Percentiles rank a stretch among this genome's conserved stretches.
Conservation (phyloP, 768 basidiomycete species). For the Boletus reticulatus region DNA sequence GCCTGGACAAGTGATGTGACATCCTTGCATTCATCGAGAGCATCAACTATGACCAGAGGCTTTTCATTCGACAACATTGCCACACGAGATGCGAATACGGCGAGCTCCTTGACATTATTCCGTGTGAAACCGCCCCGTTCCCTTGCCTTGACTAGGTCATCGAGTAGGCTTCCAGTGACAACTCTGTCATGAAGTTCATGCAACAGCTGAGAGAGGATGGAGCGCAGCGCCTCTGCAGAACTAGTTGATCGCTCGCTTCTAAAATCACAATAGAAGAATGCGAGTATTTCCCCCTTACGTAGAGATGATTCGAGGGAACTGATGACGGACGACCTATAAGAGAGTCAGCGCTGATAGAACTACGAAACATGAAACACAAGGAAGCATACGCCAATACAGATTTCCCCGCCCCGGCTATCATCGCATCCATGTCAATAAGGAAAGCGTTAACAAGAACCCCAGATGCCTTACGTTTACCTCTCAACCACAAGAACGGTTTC, state of each 20-base stretch:
- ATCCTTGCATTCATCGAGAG: constrained; percentile 1
- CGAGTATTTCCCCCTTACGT: background rate
- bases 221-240: background rate
- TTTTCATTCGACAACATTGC: background rate
- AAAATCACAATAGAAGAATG: background rate
- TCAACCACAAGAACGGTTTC: background rate
- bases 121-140: background rate
- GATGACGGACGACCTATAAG: background rate
- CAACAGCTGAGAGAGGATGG: background rate
- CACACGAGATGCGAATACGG: no score
- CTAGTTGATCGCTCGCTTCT: background rate
- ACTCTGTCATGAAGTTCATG: background rate
- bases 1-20: background rate
- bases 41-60: no score
- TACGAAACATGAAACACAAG: no score
- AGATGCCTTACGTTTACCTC: background rate
- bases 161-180: background rate
- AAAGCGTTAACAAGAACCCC: background rate
- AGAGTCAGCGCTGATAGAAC: no score
- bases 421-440: background rate
- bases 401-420: background rate
- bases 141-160: background rate
- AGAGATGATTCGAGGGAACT: background rate
- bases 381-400: background rate
- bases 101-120: background rate